Evolutionary conservation across 1,284 basidiomycete genomes (phyloP).

Genomic region (Coniophora puteana): DNA sequence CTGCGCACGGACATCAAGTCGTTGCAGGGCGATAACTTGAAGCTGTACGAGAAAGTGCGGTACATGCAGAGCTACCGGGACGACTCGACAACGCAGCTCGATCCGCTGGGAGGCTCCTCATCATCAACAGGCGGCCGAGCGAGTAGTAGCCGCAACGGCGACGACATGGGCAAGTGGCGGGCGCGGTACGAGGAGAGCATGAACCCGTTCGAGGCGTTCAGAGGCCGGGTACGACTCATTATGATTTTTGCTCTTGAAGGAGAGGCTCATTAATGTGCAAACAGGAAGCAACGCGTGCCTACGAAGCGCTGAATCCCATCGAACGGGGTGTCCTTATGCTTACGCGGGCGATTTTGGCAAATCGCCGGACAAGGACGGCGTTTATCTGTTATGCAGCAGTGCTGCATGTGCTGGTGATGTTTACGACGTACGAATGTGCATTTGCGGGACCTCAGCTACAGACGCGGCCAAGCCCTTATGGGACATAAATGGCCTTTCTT

Average conservation of each 20-base stretch:
- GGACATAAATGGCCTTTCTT: no score
- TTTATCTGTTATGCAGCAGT: conserved; percentile 82
- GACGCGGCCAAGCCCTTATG: no score
- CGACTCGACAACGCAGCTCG: conserved; percentile 56
- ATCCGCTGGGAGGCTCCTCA: conserved; percentile 57
- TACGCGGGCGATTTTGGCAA: conserved; percentile 84
- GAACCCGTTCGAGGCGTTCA: conserved; percentile 97
- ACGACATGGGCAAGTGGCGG: conserved; percentile 87
- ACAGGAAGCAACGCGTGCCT: conserved; percentile 90
- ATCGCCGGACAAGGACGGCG: conserved; percentile 77
- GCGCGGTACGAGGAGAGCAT: conserved; percentile 93
- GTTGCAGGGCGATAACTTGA: conserved; percentile 89
- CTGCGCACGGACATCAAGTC: conserved; percentile 85
- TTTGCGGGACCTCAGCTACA: no score
- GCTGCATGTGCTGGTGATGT: conserved; percentile 78
- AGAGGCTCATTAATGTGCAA: conserved; percentile 5
- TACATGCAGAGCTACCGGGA: conserved; percentile 94
- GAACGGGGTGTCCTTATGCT: conserved; percentile 86
- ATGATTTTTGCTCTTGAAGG: background rate
- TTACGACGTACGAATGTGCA: conserved; percentile 72
- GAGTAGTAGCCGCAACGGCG: conserved; percentile 32
- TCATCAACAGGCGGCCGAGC: conserved; percentile 11
- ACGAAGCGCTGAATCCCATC: conserved; percentile 88
- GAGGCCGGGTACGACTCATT: conserved; percentile 74
- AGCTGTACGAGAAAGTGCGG: conserved; percentile 94